phyloP scores from a whole-genome alignment of 805 yeast species.

The Jamesozyma hellenica region DNA sequence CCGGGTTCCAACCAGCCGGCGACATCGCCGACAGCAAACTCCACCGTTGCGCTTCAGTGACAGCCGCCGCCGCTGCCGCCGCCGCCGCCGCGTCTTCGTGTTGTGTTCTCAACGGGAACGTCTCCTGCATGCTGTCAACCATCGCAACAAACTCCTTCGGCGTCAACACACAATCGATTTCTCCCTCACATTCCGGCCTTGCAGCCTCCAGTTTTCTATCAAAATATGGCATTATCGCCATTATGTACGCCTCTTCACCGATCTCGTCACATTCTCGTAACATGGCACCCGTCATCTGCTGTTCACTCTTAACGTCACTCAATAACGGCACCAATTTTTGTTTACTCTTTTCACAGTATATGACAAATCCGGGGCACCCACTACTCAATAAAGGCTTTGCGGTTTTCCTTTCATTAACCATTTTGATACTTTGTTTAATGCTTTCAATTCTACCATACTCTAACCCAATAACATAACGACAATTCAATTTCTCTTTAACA shows the following conservation, averaged over 20 bases:
- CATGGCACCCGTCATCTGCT: slow-evolving; percentile 79
- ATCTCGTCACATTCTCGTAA: slow-evolving; percentile 25
- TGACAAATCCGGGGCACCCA: slow-evolving; percentile 92
- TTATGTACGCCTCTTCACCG: slow-evolving; percentile 50
- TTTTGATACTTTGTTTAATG: slow-evolving; percentile 40
- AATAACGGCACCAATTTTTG: slow-evolving; percentile 66
- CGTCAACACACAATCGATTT: slow-evolving; percentile 91
- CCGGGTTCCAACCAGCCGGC: slow-evolving; percentile 28
- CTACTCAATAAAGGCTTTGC: slow-evolving; percentile 54
- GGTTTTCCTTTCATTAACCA: slow-evolving; percentile 18
- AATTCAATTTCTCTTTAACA: slow-evolving; percentile 48
- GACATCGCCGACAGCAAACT: slow-evolving; percentile 8
- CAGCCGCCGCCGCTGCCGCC: too few relatives aligned
- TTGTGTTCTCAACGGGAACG: slow-evolving; percentile 20
- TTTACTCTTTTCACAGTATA: slow-evolving; percentile 93
- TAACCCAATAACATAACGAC: slow-evolving; percentile 69
- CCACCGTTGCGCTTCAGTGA: background rate
- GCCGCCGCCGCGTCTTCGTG: background rate
- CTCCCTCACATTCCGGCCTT: slow-evolving; percentile 57
- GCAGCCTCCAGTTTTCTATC: slow-evolving; percentile 95
- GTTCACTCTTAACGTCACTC: slow-evolving; percentile 77
- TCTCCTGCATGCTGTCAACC: slow-evolving; percentile 43
- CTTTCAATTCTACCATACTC: slow-evolving; percentile 71
- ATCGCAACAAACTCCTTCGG: slow-evolving; percentile 77
- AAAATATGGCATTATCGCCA: slow-evolving; percentile 92